These are phyloP conservation scores for Fusarium buharicum DNA, from an alignment of 2,329 filamentous ascomycete species.

Conservation along the genomic window DNA sequence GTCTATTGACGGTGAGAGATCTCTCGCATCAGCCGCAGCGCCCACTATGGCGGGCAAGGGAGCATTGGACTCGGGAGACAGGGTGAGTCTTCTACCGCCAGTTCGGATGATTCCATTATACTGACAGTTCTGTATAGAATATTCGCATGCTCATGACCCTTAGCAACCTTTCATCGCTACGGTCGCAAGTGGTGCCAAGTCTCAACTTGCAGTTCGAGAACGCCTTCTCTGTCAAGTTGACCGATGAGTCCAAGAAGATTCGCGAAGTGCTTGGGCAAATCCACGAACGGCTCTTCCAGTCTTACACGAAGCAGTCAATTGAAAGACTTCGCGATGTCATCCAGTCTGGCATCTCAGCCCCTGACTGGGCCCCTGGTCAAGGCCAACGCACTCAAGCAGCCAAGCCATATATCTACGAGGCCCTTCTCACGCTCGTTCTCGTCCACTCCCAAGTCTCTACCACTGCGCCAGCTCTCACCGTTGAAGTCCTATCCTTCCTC, in stretches of 20 bases:
- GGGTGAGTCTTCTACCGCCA: slow-evolving; percentile 55
- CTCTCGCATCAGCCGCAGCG: slow-evolving; percentile 50
- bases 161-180: slow-evolving; percentile 87
- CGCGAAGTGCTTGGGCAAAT: slow-evolving; percentile 91
- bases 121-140: slow-evolving; percentile 66
- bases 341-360: slow-evolving; percentile 74
- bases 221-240: slow-evolving; percentile 91
- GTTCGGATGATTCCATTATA: neutral
- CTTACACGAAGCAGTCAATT: slow-evolving; percentile 84
- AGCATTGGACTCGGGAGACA: slow-evolving; percentile 65
- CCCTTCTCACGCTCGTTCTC: slow-evolving; percentile 84
- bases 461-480: slow-evolving; percentile 78
- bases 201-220: slow-evolving; percentile 95
- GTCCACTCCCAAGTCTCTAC: slow-evolving; percentile 91
- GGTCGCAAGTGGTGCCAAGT: slow-evolving; percentile 82
- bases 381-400: slow-evolving; percentile 75
- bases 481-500: slow-evolving; percentile 84
- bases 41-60: slow-evolving; percentile 56
- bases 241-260: slow-evolving; percentile 92
- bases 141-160: slow-evolving; percentile 93
- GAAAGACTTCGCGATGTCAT: slow-evolving; percentile 76
- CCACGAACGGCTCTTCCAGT: slow-evolving; percentile 88
- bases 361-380: slow-evolving; percentile 74
- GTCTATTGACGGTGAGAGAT: slow-evolving; percentile 60
- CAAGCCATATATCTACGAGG: slow-evolving; percentile 88